phyloP scores from a whole-genome alignment of 2,329 filamentous ascomycete genomes.

The Paracamarosporium sp. region DNA sequence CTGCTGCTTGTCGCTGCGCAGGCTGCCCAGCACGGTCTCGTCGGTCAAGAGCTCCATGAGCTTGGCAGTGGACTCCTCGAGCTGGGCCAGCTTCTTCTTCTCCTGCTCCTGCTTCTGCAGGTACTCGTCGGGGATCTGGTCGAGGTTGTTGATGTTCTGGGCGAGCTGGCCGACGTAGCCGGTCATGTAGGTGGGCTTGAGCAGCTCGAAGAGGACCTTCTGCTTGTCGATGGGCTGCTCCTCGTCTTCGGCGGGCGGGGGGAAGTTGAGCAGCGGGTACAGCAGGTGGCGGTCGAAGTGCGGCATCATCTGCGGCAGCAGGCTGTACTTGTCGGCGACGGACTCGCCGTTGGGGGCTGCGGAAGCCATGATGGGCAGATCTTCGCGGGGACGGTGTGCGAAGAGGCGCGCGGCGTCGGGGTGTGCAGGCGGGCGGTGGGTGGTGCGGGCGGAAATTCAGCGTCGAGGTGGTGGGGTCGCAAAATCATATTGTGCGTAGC shows the following conservation, averaged over 20 bases:
- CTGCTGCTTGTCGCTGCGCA: slow-evolving; percentile 96
- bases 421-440: slow-evolving; percentile 23
- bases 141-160: slow-evolving; percentile 83
- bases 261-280: slow-evolving; percentile 94
- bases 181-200: slow-evolving; percentile 98
- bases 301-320: slow-evolving; percentile 87
- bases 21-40: slow-evolving; percentile 87
- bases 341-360: slow-evolving; percentile 45
- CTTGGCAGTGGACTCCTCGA: slow-evolving; percentile 86
- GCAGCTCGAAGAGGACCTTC: slow-evolving; percentile 87
- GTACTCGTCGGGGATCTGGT: slow-evolving; percentile 83
- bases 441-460: slow-evolving; percentile 18
- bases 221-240: slow-evolving; percentile 76
- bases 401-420: slow-evolving; percentile 16
- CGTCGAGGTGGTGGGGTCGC: slow-evolving; percentile 15
- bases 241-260: slow-evolving; percentile 79
- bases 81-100: slow-evolving; percentile 79
- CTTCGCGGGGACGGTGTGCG: slow-evolving; percentile 5
- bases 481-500: slow-evolving; percentile 47
- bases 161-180: slow-evolving; percentile 95
- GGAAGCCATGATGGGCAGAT: slow-evolving; percentile 48
- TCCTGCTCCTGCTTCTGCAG: slow-evolving; percentile 89
- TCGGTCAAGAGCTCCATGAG: slow-evolving; percentile 86
- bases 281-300: slow-evolving; percentile 96
- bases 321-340: slow-evolving; percentile 74